phyloP scores from a whole-genome alignment of 176 grass and related monocot species.

The Saccharum spontaneum region DNA sequence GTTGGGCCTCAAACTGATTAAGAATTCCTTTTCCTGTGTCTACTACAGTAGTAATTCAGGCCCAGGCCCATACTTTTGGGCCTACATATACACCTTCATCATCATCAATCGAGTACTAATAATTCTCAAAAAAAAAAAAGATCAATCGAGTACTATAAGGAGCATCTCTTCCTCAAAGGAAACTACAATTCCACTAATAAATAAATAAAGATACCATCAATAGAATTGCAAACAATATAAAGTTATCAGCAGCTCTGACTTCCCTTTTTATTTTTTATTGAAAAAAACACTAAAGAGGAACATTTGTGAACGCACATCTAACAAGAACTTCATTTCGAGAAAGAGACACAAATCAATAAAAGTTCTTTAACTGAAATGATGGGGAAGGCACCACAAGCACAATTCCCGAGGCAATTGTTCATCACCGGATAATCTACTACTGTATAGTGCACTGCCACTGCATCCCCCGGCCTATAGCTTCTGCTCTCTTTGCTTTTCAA shows the following conservation, averaged over 20 bases:
- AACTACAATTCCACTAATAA: not conserved
- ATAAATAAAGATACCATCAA: not conserved
- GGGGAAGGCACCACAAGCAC: conserved; percentile 43
- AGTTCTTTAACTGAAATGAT: conserved; percentile 36
- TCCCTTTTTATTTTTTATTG: not conserved
- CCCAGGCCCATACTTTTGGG: not conserved
- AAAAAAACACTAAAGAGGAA: not conserved
- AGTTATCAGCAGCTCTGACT: not conserved
- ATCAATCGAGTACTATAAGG: not conserved
- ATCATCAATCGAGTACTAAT: not conserved
- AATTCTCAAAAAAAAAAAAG: no score
- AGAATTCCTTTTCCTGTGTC: not conserved
- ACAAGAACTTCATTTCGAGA: conserved; percentile 14
- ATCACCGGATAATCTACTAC: not conserved
- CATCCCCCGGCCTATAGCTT: conserved; percentile 8
- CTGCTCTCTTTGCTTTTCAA: conserved; percentile 22
- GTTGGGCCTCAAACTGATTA: not conserved
- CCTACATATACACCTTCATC: not conserved
- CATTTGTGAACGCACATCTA: not conserved
- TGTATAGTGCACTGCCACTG: not conserved
- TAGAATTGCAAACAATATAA: not conserved
- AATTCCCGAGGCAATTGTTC: conserved; percentile 38
- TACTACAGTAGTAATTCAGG: not conserved
- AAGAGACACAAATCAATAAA: not conserved
- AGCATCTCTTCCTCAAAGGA: not conserved